Percentiles rank a stretch among this genome's conserved stretches.
These are phyloP conservation scores for Podospora appendiculata DNA, from an alignment of 495 filamentous ascomycete genomes.

Conservation along the genomic window DNA sequence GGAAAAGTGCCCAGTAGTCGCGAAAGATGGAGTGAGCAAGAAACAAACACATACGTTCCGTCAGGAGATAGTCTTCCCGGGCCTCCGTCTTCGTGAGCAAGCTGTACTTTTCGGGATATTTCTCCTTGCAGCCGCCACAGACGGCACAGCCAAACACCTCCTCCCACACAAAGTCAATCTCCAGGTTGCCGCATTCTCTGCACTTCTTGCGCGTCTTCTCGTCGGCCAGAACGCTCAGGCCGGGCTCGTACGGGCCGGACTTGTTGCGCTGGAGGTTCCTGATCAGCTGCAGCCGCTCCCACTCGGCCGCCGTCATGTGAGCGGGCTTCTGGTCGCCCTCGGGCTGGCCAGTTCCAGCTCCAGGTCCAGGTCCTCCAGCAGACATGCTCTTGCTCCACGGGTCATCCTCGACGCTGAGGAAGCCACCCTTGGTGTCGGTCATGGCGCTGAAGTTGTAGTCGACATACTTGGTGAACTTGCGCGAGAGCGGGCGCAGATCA, in stretches of 20 bases:
- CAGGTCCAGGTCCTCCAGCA: constrained; percentile 20
- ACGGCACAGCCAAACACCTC: constrained; percentile 66
- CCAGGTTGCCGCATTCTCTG: constrained; percentile 70
- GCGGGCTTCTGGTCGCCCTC: constrained; percentile 61
- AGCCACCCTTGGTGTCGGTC: constrained; percentile 95
- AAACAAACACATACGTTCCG: constrained; percentile 60
- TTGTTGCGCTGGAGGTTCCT: constrained; percentile 62
- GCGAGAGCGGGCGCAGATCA: constrained; percentile 32
- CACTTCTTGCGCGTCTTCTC: constrained; percentile 63
- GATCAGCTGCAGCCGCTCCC: constrained; percentile 74
- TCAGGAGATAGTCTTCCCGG: constrained; percentile 88
- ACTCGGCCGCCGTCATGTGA: constrained; percentile 87
- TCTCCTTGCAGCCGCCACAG: constrained; percentile 77
- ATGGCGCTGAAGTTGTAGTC: constrained; percentile 97
- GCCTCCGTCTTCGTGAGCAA: constrained; percentile 95
- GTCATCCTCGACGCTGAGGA: constrained; percentile 80
- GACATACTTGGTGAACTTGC: constrained; percentile 83
- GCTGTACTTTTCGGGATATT: constrained; percentile 82
- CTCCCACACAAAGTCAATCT: constrained; percentile 94
- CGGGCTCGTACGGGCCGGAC: constrained; percentile 79
- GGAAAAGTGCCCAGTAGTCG: too few species aligned
- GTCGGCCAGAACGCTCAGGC: constrained; percentile 59
- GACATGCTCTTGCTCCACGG: constrained; percentile 76
- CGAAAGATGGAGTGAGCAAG: neutral
- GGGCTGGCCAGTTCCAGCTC: constrained; percentile 11